These are phyloP conservation scores for Alternaria postmessia DNA, from an alignment of 2,329 filamentous ascomycete species.

Conservation along the genomic window DNA sequence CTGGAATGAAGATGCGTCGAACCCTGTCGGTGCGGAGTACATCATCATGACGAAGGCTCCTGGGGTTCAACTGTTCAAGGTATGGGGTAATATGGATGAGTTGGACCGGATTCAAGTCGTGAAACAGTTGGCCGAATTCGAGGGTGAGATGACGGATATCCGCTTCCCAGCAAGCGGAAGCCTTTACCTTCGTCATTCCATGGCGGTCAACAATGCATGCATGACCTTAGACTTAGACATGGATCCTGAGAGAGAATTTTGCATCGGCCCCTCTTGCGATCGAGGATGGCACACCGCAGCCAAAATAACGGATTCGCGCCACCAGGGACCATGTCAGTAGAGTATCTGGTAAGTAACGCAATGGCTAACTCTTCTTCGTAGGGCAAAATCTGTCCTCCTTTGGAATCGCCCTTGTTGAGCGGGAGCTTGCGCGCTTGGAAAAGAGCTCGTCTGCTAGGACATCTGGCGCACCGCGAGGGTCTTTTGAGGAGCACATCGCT, in stretches of 20 bases:
- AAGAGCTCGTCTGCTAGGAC: background rate
- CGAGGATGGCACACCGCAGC: conserved; percentile 19
- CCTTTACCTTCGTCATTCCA: conserved; percentile 40
- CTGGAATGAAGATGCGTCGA: conserved; percentile 36
- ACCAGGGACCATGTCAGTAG: conserved; percentile 25
- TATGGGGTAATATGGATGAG: conserved; percentile 42
- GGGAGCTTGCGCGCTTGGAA: conserved; percentile 22
- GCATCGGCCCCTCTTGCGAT: conserved; percentile 30
- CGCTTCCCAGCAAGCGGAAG: conserved; percentile 40
- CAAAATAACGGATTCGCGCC: conserved; percentile 1
- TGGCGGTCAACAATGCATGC: conserved; percentile 11
- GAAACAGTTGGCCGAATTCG: conserved; percentile 33
- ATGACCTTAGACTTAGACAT: conserved; percentile 10
- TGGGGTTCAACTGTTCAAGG: conserved; percentile 36
- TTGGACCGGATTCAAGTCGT: conserved; percentile 35
- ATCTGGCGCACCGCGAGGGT: conserved; percentile 17
- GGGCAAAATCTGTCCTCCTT: conserved; percentile 29
- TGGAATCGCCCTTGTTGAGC: conserved; percentile 28
- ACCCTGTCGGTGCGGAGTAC: conserved; percentile 46
- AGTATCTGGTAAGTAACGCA: background rate
- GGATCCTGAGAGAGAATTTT: conserved; percentile 25
- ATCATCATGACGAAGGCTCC: conserved; percentile 48
- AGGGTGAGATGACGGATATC: conserved; percentile 34
- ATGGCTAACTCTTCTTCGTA: conserved; percentile 18
- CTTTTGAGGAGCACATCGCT: conserved; percentile 22